phyloP scores from a whole-genome alignment of 257 asterid genomes.

The Capsicum rhomboideum region DNA sequence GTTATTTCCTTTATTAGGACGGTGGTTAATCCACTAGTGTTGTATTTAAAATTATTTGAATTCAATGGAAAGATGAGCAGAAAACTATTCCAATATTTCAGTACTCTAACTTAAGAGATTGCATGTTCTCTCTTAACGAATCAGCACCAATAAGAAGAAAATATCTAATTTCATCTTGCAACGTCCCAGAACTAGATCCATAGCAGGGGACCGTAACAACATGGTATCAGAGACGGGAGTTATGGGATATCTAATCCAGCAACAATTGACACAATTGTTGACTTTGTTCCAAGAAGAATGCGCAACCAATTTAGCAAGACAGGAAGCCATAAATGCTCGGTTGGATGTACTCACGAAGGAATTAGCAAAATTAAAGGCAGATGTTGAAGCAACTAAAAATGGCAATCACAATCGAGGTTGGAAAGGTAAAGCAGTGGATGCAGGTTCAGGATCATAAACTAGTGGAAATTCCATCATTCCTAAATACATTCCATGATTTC shows the following conservation, averaged over 20 bases:
- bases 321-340: not conserved
- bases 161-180: not conserved
- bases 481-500: not conserved
- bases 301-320: not conserved
- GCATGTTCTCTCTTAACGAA: not conserved
- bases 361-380: not conserved
- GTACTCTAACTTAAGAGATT: not conserved
- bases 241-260: not conserved
- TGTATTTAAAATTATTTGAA: not conserved
- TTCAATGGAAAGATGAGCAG: not conserved
- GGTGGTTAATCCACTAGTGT: not conserved
- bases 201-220: not conserved
- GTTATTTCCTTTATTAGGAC: not conserved
- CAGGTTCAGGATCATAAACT: not conserved
- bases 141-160: not conserved
- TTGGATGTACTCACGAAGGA: not conserved
- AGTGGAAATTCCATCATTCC: not conserved
- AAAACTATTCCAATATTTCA: not conserved
- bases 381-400: not conserved
- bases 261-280: not conserved
- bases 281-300: not conserved
- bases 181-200: not conserved
- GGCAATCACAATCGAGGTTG: not conserved
- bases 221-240: not conserved
- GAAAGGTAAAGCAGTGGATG: not conserved